Percentiles rank a stretch among this genome's conserved stretches.
Conservation (phyloP, 2,329 filamentous ascomycete species). For the Iodosphaeria phyllophila region DNA sequence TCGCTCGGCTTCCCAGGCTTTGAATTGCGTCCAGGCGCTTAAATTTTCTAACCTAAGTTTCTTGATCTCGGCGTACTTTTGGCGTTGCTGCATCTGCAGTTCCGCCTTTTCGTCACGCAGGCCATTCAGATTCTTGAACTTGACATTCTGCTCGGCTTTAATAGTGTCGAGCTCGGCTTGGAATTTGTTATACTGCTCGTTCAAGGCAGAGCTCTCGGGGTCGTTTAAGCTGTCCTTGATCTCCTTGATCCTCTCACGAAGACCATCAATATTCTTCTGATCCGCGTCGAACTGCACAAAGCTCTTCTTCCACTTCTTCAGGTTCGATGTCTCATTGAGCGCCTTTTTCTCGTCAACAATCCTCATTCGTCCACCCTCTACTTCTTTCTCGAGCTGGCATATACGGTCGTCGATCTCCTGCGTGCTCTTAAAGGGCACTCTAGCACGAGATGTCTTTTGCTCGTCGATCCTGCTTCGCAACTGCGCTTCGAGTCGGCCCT, state of each 20-base stretch:
- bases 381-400: conserved; percentile 59
- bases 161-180: conserved; percentile 77
- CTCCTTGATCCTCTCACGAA: conserved; percentile 74
- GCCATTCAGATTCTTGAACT: conserved; percentile 69
- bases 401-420: conserved; percentile 83
- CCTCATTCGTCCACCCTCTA: conserved; percentile 81
- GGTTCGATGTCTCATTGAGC: conserved; percentile 58
- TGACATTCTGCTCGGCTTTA: conserved; percentile 81
- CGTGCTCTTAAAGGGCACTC: conserved; percentile 67
- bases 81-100: conserved; percentile 70
- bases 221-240: conserved; percentile 82
- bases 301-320: conserved; percentile 81
- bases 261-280: conserved; percentile 76
- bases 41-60: conserved; percentile 85
- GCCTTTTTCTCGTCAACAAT: conserved; percentile 96
- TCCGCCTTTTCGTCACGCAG: conserved; percentile 75
- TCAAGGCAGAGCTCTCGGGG: conserved; percentile 74
- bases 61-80: conserved; percentile 65
- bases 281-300: conserved; percentile 70
- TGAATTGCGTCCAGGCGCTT: conserved; percentile 61
- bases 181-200: conserved; percentile 69
- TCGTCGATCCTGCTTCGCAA: conserved; percentile 71
- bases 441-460: conserved; percentile 69
- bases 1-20: conserved; percentile 68
- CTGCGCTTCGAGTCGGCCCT: conserved; percentile 80